These are phyloP conservation scores for Neonothopanus nambi DNA, from an alignment of 1,284 basidiomycete species.

Conservation along the genomic window DNA sequence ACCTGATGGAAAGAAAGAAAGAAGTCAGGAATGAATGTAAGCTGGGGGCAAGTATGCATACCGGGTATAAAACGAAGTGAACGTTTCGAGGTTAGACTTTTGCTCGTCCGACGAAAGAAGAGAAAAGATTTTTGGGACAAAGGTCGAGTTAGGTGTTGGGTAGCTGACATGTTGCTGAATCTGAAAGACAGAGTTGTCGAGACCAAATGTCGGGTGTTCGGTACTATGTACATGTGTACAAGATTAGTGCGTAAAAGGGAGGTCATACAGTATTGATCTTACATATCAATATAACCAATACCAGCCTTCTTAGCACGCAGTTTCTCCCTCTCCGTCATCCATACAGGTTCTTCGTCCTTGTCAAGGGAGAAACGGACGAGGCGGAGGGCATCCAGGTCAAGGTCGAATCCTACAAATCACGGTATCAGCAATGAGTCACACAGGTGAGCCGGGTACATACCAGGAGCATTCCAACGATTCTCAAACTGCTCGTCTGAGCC, in stretches of 20 bases:
- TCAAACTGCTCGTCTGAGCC: too few relatives aligned
- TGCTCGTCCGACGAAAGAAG: constrained; percentile 25
- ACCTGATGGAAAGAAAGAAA: constrained; percentile 34
- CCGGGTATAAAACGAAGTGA: constrained; percentile 23
- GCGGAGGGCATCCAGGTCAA: constrained; percentile 14
- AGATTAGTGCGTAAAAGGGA: neutral
- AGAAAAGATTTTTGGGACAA: constrained; percentile 27
- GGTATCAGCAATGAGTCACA: too few relatives aligned
- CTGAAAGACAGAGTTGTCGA: neutral
- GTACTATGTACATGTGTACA: neutral
- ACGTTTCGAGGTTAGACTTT: constrained; percentile 24
- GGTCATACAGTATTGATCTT: neutral
- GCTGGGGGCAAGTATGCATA: too few relatives aligned
- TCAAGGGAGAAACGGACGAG: constrained; percentile 21
- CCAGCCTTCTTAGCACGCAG: constrained; percentile 39
- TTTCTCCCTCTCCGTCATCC: constrained; percentile 45
- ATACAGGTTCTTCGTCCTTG: constrained; percentile 27
- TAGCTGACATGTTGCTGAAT: constrained; percentile 11
- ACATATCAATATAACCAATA: constrained; percentile 40
- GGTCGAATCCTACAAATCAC: too few relatives aligned
- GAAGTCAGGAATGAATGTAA: too few relatives aligned
- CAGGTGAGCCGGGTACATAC: too few relatives aligned
- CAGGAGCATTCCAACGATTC: too few relatives aligned
- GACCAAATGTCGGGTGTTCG: neutral
- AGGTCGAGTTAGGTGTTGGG: constrained; percentile 21